Base-by-base conservation (phyloP, 331 rosid species). In the Telfairia occidentalis region DNA sequence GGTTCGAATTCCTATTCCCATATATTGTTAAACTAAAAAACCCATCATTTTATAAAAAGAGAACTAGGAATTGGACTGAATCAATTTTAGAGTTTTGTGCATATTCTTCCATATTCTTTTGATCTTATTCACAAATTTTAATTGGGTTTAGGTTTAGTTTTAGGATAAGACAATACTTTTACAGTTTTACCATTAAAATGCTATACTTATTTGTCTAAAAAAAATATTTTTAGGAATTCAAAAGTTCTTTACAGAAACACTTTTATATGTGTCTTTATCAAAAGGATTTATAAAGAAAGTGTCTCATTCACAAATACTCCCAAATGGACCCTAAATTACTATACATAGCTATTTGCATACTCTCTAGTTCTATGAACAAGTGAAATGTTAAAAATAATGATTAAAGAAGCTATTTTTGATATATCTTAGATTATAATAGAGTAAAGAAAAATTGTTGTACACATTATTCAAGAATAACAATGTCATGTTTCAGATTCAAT, bases 401-500 rank as follows among this genome's bases (percentile, higher is more conserved):
- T 16, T 16, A 61, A 1, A 16, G 4, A 60, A 30, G 42, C 12
- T 60, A 32, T 18, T 32, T 34, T 18, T 61, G 70, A 63, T 63
- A 63, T n/a, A 63, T 63, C 16, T 64, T 32, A 64, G 49, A n/a
- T 64, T 37, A 37, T 9, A 35, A n/a, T n/a, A 34, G 3, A 63
- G 8, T 2, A 19, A 35, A 63, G 29, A 19, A 19, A 19, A 67
- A 19, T 67, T 40, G 19, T 42, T 23, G 35, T 67, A 50, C 74
- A 42, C 74, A 67, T 42, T 21, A 42, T 23, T 67, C 74, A 40
- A 67, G 53, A 35, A n/a, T n/a, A n/a, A 42, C 74, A 16, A 46
- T 71, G 60, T 29, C 42, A 28, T 71, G 76, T 71, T 66, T 71
- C 38, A 83, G 85, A 81, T 90, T 88, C 94, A 82, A 76, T 76